These are phyloP conservation scores for Paracamarosporium sp. DNA, from an alignment of 2,329 filamentous ascomycete species.

Conservation along the genomic window DNA sequence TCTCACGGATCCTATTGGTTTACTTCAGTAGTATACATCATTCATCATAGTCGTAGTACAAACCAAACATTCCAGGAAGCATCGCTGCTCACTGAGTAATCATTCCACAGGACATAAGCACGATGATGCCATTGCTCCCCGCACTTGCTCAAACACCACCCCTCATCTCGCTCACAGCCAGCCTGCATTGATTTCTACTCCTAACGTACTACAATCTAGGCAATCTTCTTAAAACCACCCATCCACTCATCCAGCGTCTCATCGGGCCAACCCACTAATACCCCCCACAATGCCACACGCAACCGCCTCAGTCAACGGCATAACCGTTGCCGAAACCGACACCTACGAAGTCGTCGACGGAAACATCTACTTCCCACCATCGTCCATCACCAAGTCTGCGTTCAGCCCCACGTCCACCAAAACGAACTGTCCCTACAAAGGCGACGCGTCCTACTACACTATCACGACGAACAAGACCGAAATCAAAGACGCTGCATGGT, in stretches of 20 bases:
- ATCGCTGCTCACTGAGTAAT: neutral
- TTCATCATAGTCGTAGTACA: neutral
- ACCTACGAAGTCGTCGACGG: slow-evolving; percentile 64
- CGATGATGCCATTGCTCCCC: slow-evolving; percentile 2
- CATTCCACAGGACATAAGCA: neutral
- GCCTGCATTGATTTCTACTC: neutral
- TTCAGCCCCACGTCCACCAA: slow-evolving; percentile 55
- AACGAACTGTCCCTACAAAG: slow-evolving; percentile 65
- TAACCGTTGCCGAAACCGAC: slow-evolving; percentile 58
- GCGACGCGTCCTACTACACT: slow-evolving; percentile 63
- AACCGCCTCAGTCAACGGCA: slow-evolving; percentile 58
- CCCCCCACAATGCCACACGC: slow-evolving; percentile 41
- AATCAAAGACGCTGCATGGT: slow-evolving; percentile 64
- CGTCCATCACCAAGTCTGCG: slow-evolving; percentile 52
- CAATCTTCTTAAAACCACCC: neutral
- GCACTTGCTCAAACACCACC: neutral
- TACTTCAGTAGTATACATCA: neutral
- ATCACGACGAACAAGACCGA: slow-evolving; percentile 57
- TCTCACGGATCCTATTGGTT: too few species aligned
- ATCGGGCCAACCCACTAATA: neutral
- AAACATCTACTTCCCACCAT: slow-evolving; percentile 56
- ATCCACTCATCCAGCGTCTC: neutral
- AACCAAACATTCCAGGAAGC: neutral
- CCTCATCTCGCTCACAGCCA: neutral
- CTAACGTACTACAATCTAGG: neutral